These are phyloP conservation scores for Hygrocybe punicea DNA, from an alignment of 768 basidiomycete species.

Conservation along the genomic window DNA sequence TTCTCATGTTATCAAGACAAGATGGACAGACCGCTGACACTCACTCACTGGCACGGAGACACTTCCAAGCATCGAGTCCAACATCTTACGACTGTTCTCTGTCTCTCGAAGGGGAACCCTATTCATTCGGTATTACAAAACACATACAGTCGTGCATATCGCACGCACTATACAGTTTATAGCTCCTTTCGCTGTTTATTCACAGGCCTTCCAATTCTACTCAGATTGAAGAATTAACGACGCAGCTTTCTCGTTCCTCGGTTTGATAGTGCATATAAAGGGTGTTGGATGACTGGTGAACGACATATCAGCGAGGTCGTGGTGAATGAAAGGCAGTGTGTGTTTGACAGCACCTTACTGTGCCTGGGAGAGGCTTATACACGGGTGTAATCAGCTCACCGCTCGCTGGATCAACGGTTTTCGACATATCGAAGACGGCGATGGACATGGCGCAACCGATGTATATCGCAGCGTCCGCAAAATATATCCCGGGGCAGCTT, in stretches of 20 bases:
- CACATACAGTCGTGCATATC: too few relatives aligned
- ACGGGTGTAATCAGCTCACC: constrained; percentile 48
- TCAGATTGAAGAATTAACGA: constrained; percentile 13
- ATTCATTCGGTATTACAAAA: too few relatives aligned
- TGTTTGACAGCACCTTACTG: constrained; percentile 48
- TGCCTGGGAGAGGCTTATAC: constrained; percentile 55
- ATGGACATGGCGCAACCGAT: constrained; percentile 50
- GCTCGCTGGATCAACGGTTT: constrained; percentile 40
- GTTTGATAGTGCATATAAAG: constrained; percentile 28
- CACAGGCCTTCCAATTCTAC: not conserved
- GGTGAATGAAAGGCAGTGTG: not conserved
- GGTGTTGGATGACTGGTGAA: constrained; percentile 22
- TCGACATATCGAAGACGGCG: constrained; percentile 50
- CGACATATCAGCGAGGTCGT: not conserved
- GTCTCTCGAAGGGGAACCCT: too few relatives aligned
- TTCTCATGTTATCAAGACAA: too few relatives aligned
- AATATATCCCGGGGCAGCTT: constrained; percentile 40
- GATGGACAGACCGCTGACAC: too few relatives aligned
- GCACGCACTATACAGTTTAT: too few relatives aligned
- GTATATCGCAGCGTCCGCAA: constrained; percentile 53
- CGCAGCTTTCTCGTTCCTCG: constrained; percentile 20
- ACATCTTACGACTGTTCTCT: too few relatives aligned
- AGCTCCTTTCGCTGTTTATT: not conserved
- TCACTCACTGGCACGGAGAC: too few relatives aligned
- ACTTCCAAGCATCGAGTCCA: too few relatives aligned